Percentiles rank a stretch among this genome's conserved stretches.
Evolutionary conservation across 2,329 filamentous ascomycete genomes (phyloP).

Genomic region (Amphichorda felina): DNA sequence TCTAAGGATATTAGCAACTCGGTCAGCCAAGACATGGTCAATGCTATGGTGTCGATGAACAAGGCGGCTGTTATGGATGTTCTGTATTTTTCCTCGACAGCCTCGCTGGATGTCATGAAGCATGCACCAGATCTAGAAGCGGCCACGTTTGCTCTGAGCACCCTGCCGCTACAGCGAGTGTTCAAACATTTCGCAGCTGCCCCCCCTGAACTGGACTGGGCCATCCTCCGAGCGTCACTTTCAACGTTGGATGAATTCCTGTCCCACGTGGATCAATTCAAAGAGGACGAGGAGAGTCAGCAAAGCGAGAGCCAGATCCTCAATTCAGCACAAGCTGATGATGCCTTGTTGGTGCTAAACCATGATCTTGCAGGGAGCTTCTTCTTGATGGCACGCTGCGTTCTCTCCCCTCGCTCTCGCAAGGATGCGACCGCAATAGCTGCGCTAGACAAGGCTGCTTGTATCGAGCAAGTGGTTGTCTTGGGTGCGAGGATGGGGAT

Average conservation of each 20-base stretch:
- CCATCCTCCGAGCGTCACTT: constrained; percentile 29
- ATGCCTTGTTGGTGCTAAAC: constrained; percentile 34
- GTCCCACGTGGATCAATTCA: constrained; percentile 28
- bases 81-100: constrained; percentile 31
- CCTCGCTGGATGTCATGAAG: constrained; percentile 38
- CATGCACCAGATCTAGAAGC: constrained; percentile 31
- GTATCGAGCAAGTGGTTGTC: constrained; percentile 29
- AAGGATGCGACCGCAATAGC: constrained; percentile 6
- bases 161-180: constrained; percentile 35
- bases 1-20: constrained; percentile 28
- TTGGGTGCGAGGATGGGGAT: constrained; percentile 34
- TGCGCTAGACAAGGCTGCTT: constrained; percentile 15
- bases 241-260: constrained; percentile 36
- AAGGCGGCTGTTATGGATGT: constrained; percentile 41
- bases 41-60: constrained; percentile 38
- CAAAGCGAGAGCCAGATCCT: constrained; percentile 22
- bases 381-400: constrained; percentile 32
- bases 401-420: constrained; percentile 14
- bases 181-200: constrained; percentile 34
- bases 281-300: constrained; percentile 23
- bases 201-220: constrained; percentile 33
- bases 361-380: constrained; percentile 32
- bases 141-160: constrained; percentile 36
- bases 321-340: constrained; percentile 30
- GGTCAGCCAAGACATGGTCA: constrained; percentile 31